A percentile compares a stretch with the other conserved stretches of the same genome.
Evolutionary conservation across 352 stramenopile genomes (phyloP).

Genomic region (Globisporangium cystogenes): DNA sequence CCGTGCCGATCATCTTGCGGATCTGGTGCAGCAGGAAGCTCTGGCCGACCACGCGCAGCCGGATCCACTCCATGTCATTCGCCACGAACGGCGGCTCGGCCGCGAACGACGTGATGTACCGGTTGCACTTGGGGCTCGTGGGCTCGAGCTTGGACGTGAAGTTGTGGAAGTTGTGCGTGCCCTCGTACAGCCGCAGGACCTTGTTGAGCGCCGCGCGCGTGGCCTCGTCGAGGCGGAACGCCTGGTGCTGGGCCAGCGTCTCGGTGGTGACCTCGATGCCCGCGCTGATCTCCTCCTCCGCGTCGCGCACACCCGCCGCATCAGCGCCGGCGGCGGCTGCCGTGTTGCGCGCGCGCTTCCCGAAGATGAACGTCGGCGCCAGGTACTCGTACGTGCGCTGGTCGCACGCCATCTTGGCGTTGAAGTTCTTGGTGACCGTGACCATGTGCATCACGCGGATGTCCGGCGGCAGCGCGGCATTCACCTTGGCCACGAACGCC

Average conservation of each 20-base stretch:
- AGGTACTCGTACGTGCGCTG: constrained; percentile 90
- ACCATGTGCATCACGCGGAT: constrained; percentile 84
- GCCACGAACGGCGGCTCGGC: constrained; percentile 75
- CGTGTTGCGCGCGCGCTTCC: constrained; percentile 16
- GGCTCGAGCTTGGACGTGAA: constrained; percentile 92
- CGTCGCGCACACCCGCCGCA: constrained; percentile 27
- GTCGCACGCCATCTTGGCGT: constrained; percentile 87
- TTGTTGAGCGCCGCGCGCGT: constrained; percentile 43
- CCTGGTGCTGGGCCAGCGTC: constrained; percentile 61
- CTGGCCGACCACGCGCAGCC: constrained; percentile 92
- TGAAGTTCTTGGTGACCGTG: constrained; percentile 89
- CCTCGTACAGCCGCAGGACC: constrained; percentile 64
- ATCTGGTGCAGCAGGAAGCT: constrained; percentile 98
- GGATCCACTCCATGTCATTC: constrained; percentile 94
- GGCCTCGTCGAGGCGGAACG: constrained; percentile 63
- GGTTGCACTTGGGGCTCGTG: constrained; percentile 69
- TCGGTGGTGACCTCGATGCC: constrained; percentile 47
- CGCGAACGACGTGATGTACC: constrained; percentile 93
- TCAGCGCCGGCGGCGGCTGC: neutral
- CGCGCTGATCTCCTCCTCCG: constrained; percentile 27
- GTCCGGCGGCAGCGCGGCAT: constrained; percentile 60
- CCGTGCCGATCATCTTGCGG: constrained; percentile 95
- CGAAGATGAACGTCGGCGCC: constrained; percentile 87
- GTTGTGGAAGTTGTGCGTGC: constrained; percentile 96
- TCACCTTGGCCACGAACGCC: constrained; percentile 66